Evolutionary conservation across 805 yeast genomes (phyloP), one percentile per base, ranked within the genome.

Genomic region (Wickerhamomyces rabaulensis): DNA sequence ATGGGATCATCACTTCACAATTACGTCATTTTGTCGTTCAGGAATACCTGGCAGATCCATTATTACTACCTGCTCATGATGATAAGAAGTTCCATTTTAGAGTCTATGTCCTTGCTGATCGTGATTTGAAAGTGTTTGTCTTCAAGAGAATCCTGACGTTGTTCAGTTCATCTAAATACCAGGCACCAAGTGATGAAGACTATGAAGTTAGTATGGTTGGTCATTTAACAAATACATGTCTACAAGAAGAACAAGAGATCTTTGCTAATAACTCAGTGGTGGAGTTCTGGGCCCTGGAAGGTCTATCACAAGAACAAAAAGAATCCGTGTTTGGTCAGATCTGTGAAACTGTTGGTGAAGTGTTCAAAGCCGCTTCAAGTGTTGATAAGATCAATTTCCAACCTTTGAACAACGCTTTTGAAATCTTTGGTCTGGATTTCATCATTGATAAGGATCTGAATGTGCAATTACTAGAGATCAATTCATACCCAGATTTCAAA

Each of bases 401-500:
- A 62, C 91, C 98, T 0, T 60, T 91, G 48, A 65, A 69, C 1
- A 89, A 89, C 63, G 92, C 95, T 0, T 78, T 87, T 60, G 99
- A 94, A 64, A 74, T 88, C 7, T 94, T 75, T 61, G 99, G 99
- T 0, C 71, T 94, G 15, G 99, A 94, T 63, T 91, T 90, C 63
- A 65, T 94, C 45, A 86, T 94, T 16, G 82, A 80, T 55, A 68
- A 65, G 2, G 69, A 78, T 26, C 60, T 64, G 20, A 62, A 73
- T 13, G 92, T 86, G 3, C 73, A 71, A 40, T 61, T 94, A 23
- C 67, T 92, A 38, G 98, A 94, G 64, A 87, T 90, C 40, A 94
- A 94, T 59, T 84, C 98, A 15, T 94, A 84, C 60, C 99, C 99
- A 1, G 99, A 94, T 62, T 94, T 94, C 68, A 90, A 89, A 59